phyloP scores from a whole-genome alignment of 2,329 filamentous ascomycete genomes.

The Colletotrichum truncatum region DNA sequence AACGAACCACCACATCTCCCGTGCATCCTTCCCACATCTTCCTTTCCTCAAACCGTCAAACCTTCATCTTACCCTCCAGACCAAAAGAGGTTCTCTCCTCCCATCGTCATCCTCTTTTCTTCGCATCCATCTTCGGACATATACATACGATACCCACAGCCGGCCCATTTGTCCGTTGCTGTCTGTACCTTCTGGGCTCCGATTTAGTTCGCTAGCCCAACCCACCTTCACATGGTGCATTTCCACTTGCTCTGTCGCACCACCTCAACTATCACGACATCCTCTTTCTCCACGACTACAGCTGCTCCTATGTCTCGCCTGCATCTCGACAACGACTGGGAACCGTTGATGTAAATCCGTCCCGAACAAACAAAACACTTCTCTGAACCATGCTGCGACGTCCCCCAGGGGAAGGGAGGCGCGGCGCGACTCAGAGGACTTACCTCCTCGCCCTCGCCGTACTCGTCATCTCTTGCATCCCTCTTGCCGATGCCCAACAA shows the following conservation, averaged over 20 bases:
- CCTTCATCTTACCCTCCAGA: not conserved
- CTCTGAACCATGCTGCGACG: conserved; percentile 71
- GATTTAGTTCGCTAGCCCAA: conserved; percentile 26
- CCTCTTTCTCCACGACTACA: not conserved
- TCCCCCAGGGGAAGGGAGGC: conserved; percentile 66
- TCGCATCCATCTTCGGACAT: not conserved
- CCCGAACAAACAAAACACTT: not conserved
- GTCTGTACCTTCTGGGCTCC: conserved; percentile 20
- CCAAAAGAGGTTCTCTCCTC: not conserved
- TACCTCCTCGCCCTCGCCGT: conserved; percentile 65
- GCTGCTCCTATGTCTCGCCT: conserved; percentile 31
- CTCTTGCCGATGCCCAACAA: conserved; percentile 69
- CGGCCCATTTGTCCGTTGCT: not conserved
- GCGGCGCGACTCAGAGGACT: conserved; percentile 55
- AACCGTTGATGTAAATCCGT: conserved; percentile 31
- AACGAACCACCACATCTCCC: not conserved
- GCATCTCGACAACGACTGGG: conserved; percentile 10
- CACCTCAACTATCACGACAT: not conserved
- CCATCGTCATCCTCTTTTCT: not conserved
- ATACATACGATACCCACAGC: not conserved
- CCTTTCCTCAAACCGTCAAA: not conserved
- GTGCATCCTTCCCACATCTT: not conserved
- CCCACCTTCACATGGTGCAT: conserved; percentile 27
- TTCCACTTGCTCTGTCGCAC: conserved; percentile 5
- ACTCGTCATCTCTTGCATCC: conserved; percentile 64